phyloP scores from a whole-genome alignment of 768 basidiomycete genomes.

The Suillus subaureus region DNA sequence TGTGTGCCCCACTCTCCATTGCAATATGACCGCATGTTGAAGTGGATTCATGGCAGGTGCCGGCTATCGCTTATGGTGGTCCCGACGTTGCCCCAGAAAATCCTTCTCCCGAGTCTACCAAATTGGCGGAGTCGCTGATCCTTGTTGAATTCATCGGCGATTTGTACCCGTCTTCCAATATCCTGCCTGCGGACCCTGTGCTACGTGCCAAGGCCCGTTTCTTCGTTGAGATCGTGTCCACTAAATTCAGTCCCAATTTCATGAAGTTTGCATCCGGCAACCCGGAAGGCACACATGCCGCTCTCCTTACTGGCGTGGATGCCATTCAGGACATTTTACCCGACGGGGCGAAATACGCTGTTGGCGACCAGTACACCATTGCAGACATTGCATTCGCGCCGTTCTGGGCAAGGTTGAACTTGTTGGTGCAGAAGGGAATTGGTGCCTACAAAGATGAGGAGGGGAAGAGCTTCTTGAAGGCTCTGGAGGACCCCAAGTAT shows the following conservation, averaged over 20 bases:
- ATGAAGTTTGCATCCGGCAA: slow-evolving; percentile 1
- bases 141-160: slow-evolving; percentile 71
- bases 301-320: slow-evolving; percentile 45
- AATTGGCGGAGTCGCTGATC: slow-evolving; percentile 65
- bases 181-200: slow-evolving; percentile 60
- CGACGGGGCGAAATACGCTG: slow-evolving; percentile 39
- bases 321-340: slow-evolving; percentile 55
- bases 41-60: slow-evolving; percentile 39
- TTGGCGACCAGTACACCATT: slow-evolving; percentile 40
- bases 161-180: slow-evolving; percentile 46
- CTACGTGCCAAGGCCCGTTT: slow-evolving; percentile 60
- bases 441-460: slow-evolving; percentile 52
- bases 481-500: slow-evolving; percentile 44
- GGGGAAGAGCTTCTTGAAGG: slow-evolving; percentile 46
- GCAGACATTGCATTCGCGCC: slow-evolving; percentile 66
- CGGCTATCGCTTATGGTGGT: slow-evolving; percentile 64
- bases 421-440: slow-evolving; percentile 49
- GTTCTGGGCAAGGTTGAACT: slow-evolving; percentile 56
- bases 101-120: slow-evolving; percentile 61
- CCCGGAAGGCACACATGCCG: not conserved
- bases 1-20: slow-evolving; percentile 24
- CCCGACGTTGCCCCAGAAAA: slow-evolving; percentile 53
- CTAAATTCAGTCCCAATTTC: slow-evolving; percentile 41
- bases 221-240: slow-evolving; percentile 58
- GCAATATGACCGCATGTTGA: not conserved